Evolutionary conservation across 805 yeast genomes (phyloP).

Genomic region (Myxozyma geophila): DNA sequence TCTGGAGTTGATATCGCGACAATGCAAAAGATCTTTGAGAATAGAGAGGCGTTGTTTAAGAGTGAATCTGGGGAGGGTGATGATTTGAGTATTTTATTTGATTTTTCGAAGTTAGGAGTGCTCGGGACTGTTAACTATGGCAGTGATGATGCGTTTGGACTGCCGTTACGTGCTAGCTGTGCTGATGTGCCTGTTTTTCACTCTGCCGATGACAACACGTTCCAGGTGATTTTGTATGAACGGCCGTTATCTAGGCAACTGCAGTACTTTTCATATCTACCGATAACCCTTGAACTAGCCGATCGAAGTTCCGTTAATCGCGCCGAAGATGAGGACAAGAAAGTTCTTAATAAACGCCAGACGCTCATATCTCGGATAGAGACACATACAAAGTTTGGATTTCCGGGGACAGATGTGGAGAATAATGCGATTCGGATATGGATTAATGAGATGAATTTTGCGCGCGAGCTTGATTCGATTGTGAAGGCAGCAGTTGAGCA

Average conservation of each 20-base stretch:
- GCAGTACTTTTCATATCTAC: slow-evolving; percentile 78
- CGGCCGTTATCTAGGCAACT: slow-evolving; percentile 73
- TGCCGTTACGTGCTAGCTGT: slow-evolving; percentile 15
- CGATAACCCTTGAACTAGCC: slow-evolving; percentile 64
- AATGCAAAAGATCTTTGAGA: not conserved
- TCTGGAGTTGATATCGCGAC: slow-evolving; percentile 4
- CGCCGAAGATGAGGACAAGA: slow-evolving; percentile 40
- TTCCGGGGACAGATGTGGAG: slow-evolving; percentile 13
- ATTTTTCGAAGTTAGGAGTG: slow-evolving; percentile 23
- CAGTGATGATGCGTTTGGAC: not conserved
- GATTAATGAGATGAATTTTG: slow-evolving; percentile 46
- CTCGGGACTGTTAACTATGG: slow-evolving; percentile 26
- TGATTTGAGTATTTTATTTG: slow-evolving; percentile 3
- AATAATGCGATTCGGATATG: slow-evolving; percentile 34
- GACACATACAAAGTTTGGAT: slow-evolving; percentile 36
- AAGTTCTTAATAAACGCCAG: slow-evolving; percentile 20
- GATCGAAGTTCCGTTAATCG: slow-evolving; percentile 41
- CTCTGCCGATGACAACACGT: not conserved
- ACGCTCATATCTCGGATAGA: slow-evolving; percentile 34
- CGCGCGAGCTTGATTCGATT: slow-evolving; percentile 44
- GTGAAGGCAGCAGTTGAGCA: slow-evolving; percentile 25
- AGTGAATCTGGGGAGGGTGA: not conserved
- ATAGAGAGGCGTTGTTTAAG: slow-evolving; percentile 1
- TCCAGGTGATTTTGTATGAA: slow-evolving; percentile 57
- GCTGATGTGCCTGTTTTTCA: slow-evolving; percentile 7